A percentile compares a stretch with the other conserved stretches of the same genome.
phyloP scores from a whole-genome alignment of 345 rosid genomes.

The Brassica juncea region DNA sequence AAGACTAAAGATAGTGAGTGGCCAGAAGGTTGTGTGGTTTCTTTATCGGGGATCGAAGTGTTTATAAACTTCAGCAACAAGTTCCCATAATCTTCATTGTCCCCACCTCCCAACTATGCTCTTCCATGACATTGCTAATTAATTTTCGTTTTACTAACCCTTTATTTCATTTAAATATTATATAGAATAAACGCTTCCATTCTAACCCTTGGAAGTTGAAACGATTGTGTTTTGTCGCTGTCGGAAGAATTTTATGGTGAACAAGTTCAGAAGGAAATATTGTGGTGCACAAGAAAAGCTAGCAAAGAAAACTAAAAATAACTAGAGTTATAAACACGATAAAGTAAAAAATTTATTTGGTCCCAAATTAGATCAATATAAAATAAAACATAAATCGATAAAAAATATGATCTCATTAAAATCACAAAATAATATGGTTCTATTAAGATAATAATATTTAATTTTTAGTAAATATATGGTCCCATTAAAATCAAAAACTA shows the following conservation, averaged over 20 bases:
- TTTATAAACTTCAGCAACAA: conserved; percentile 3
- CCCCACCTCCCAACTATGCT: conserved; percentile 3
- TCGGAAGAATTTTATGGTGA: neutral
- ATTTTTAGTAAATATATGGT: too few relatives aligned
- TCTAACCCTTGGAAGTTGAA: conserved; percentile 7
- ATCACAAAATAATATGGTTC: too few relatives aligned
- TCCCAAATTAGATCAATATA: too few relatives aligned
- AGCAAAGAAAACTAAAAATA: neutral
- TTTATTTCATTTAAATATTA: neutral
- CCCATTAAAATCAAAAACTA: too few relatives aligned
- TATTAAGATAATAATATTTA: too few relatives aligned
- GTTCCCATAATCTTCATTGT: conserved; percentile 13
- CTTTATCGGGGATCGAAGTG: conserved; percentile 2
- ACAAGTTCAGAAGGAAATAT: neutral
- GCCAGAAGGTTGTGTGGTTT: conserved; percentile 1
- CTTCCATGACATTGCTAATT: conserved; percentile 2
- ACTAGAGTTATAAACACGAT: too few relatives aligned
- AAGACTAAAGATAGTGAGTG: neutral
- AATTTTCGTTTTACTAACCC: neutral
- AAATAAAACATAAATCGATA: too few relatives aligned
- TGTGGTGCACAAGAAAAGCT: neutral
- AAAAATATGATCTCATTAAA: too few relatives aligned
- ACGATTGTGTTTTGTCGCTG: conserved; percentile 7
- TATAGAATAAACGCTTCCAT: neutral
- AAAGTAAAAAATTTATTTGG: too few relatives aligned